Evolutionary conservation across 345 rosid genomes (phyloP), one percentile per base, ranked within the genome.

Genomic region (Boechera divaricarpa): DNA sequence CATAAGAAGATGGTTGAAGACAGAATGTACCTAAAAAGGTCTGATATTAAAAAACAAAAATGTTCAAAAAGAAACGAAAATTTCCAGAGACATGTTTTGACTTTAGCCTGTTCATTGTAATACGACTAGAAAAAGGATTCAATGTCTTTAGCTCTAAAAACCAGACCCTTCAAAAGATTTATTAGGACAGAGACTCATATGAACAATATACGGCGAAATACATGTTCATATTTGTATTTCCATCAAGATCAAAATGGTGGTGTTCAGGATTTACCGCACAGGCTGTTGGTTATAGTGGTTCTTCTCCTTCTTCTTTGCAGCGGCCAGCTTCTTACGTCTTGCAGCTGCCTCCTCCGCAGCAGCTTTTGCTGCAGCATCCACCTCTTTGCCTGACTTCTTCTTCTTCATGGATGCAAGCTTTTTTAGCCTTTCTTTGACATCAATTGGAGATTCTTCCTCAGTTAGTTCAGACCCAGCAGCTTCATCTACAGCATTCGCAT

Each of bases 221-320:
- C 67, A 71, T 77, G 81, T 45, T 65, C 81, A 77, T 71, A 71
- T 57, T 56, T 10, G 44, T 65, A 70, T 47, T 58, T 71, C 72
- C 72, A 64, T 56, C 56, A 47, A 29, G 45, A 57, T 70, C 81
- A 72, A 77, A 77, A 72, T 48, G 73, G 77, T 48, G 61, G 4
- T 38, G 75, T 56, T 55, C 52, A 1, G 2, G 35, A 70, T 58
- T 52, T 79, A 90, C 87, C 88, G 74, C 67, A 84, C 87, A 0
- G 97, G 88, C 81, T 89, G 97, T 80, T 88, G 94, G 79, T 88
- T 91, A 80, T 89, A 89, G 79, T 89, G 91, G 62, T 80, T 88
- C 90, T 89, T 91, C 86, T 89, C 98, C 78, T 89, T 91, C 77
- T 93, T 93, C 93, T 93, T 89, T 16, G 96, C 90, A 31, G 94